Evolutionary conservation across 192 early-diverging fungal species (phyloP).

Genomic region (Coemansia reversa): DNA sequence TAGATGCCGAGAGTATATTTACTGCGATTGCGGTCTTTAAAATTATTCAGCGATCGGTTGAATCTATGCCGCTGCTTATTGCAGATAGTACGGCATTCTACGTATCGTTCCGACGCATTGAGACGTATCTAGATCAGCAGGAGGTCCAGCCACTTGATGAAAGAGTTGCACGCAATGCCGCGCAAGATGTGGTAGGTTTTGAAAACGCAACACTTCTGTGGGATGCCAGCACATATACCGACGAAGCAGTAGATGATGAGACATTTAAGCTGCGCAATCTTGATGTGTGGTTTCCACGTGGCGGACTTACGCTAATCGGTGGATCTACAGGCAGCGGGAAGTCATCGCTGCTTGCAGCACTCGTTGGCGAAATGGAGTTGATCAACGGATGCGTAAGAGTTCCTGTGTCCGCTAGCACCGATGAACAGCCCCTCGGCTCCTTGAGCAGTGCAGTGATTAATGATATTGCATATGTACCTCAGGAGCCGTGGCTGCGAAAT

Average conservation of each 20-base stretch:
- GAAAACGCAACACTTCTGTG: conserved; percentile 30
- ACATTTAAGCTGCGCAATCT: conserved; percentile 59
- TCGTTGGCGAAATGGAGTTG: conserved; percentile 78
- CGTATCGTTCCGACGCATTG: conserved; percentile 67
- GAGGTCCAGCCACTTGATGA: conserved; percentile 59
- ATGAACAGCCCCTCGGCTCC: neutral
- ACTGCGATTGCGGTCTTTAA: conserved; percentile 71
- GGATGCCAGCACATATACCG: neutral
- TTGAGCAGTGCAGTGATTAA: neutral
- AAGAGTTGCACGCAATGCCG: conserved; percentile 3
- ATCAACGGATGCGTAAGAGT: conserved; percentile 15
- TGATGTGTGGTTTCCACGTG: conserved; percentile 62
- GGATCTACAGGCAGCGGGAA: conserved; percentile 90
- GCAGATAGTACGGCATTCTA: conserved; percentile 56
- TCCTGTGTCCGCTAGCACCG: conserved; percentile 7
- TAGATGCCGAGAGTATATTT: conserved; percentile 65
- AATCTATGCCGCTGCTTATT: conserved; percentile 58
- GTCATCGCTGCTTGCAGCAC: conserved; percentile 71
- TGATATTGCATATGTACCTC: conserved; percentile 82
- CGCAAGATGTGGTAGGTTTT: conserved; percentile 49
- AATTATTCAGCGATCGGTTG: conserved; percentile 62
- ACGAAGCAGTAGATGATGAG: neutral
- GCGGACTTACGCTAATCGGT: conserved; percentile 70
- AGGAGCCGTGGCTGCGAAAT: conserved; percentile 69
- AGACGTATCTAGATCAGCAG: conserved; percentile 66